Conservation (phyloP, 441 rosid genomes). For the Corymbia citriodora region DNA sequence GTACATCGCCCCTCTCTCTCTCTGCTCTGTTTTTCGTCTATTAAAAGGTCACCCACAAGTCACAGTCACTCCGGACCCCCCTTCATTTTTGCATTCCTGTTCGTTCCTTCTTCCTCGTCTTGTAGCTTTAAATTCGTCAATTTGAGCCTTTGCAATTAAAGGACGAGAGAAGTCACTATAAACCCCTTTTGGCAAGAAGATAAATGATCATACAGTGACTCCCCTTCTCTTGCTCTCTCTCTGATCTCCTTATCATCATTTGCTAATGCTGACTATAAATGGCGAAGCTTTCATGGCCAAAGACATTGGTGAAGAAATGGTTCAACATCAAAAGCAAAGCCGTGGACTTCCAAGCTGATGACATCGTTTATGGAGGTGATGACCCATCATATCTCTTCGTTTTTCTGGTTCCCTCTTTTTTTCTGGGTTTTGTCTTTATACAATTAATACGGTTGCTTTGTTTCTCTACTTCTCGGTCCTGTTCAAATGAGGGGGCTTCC, state of each 20-base stretch:
- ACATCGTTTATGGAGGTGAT: constrained; percentile 58
- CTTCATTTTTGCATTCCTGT: neutral
- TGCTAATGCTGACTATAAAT: neutral
- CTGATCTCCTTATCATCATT: neutral
- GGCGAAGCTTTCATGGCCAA: constrained; percentile 83
- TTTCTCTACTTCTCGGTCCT: constrained; percentile 9
- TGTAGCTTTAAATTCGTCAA: neutral
- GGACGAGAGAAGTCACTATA: neutral
- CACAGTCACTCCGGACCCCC: neutral
- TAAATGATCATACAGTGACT: neutral
- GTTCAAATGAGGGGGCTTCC: constrained; percentile 8
- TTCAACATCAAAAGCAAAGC: constrained; percentile 82
- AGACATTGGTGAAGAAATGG: constrained; percentile 92
- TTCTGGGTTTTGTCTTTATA: constrained; percentile 7
- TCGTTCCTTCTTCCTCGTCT: neutral
- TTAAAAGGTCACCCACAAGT: neutral
- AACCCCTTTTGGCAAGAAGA: neutral
- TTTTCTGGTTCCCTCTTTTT: neutral
- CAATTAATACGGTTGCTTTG: neutral
- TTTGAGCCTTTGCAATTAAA: neutral
- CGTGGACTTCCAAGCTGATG: constrained; percentile 86
- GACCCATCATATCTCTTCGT: neutral
- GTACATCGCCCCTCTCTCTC: constrained; percentile 7
- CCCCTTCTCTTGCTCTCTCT: constrained; percentile 8
- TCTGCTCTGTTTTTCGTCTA: neutral